These are phyloP conservation scores for Debaryomyces robertsiae DNA, from an alignment of 1,139 yeast genomes.

Conservation along the genomic window DNA sequence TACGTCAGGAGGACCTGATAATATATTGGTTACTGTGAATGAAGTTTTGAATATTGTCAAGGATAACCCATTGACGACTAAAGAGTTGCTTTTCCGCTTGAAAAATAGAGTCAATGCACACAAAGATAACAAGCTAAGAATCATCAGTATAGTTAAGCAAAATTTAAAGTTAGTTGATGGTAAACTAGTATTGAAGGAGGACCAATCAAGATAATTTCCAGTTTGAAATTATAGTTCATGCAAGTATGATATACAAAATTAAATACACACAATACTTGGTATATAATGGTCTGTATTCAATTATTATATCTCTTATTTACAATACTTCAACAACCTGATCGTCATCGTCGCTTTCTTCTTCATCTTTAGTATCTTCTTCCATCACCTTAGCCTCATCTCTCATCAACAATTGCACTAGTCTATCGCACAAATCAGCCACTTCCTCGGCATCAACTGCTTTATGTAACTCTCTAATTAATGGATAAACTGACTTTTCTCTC, in stretches of 20 bases:
- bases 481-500: conserved; percentile 79
- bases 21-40: conserved; percentile 59
- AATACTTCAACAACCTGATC: conserved; percentile 55
- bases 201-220: conserved; percentile 2
- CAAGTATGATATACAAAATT: background rate
- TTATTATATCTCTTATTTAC: conserved; percentile 18
- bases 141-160: conserved; percentile 69
- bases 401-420: conserved; percentile 83
- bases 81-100: conserved; percentile 62
- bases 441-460: conserved; percentile 65
- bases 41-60: conserved; percentile 72
- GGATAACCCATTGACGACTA: conserved; percentile 64
- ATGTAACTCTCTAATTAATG: conserved; percentile 82
- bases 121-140: conserved; percentile 67
- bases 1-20: conserved; percentile 44
- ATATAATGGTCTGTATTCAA: background rate
- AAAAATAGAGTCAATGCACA: conserved; percentile 67
- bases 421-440: conserved; percentile 68
- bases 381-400: conserved; percentile 72
- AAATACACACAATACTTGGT: too few relatives aligned
- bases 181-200: conserved; percentile 59
- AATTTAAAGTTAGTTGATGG: conserved; percentile 70
- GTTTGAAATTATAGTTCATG: conserved; percentile 2
- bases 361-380: conserved; percentile 31
- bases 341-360: conserved; percentile 34